These are phyloP conservation scores for Lyophyllum atratum DNA, from an alignment of 768 basidiomycete species.

Conservation along the genomic window DNA sequence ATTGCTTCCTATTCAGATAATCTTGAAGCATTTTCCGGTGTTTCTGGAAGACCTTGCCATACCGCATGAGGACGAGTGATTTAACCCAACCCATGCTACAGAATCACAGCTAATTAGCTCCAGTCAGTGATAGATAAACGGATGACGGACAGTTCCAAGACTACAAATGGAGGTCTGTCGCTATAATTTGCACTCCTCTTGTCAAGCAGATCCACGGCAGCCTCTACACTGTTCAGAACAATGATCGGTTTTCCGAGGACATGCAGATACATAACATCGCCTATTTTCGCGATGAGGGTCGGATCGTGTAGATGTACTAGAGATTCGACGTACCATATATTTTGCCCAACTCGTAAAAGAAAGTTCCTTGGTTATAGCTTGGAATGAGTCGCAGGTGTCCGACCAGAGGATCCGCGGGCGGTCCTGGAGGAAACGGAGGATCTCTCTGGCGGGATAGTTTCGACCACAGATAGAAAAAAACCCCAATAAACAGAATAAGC, in stretches of 20 bases:
- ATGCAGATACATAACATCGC: conserved; percentile 19
- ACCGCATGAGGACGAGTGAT: conserved; percentile 11
- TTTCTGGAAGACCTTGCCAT: conserved; percentile 24
- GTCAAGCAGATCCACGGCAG: conserved; percentile 42
- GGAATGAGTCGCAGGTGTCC: conserved; percentile 7
- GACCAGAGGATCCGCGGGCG: conserved; percentile 9
- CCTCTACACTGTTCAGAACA: conserved; percentile 34
- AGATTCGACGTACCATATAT: neutral
- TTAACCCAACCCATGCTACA: conserved; percentile 13
- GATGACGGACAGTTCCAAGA: conserved; percentile 17
- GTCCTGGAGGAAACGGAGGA: conserved; percentile 9
- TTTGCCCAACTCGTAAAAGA: conserved; percentile 9
- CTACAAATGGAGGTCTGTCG: conserved; percentile 26
- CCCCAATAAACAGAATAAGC: neutral
- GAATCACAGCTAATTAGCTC: neutral
- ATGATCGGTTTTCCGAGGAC: conserved; percentile 22
- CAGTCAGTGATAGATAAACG: neutral
- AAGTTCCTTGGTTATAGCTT: neutral
- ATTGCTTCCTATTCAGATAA: conserved; percentile 21
- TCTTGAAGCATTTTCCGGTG: conserved; percentile 28
- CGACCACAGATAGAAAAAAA: neutral
- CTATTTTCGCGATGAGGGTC: conserved; percentile 1
- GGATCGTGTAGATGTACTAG: neutral
- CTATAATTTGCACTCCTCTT: conserved; percentile 39
- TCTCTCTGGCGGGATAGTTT: neutral